Evolutionary conservation across 768 basidiomycete genomes (phyloP).

Genomic region (Filobasidium floriforme): DNA sequence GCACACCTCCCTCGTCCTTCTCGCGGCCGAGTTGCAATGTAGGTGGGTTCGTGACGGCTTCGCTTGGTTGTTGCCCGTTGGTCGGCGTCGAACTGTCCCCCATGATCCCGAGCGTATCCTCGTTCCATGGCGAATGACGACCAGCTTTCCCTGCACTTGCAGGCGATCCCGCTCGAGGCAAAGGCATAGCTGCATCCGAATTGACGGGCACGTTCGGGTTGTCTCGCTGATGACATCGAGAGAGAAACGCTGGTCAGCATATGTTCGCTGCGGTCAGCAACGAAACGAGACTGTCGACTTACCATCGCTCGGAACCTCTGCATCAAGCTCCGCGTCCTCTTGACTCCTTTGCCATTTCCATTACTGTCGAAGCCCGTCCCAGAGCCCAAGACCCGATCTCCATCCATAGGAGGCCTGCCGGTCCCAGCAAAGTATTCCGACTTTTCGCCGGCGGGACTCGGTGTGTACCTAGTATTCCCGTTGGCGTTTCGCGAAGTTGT

Average conservation of each 20-base stretch:
- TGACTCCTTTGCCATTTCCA: slow-evolving; percentile 31
- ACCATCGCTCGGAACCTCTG: slow-evolving; percentile 45
- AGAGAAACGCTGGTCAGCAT: neutral
- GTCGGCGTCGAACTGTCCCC: neutral
- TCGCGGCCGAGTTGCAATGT: slow-evolving; percentile 4
- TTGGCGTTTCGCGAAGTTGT: slow-evolving; percentile 12
- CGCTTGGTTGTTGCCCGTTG: slow-evolving; percentile 5
- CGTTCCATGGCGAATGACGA: slow-evolving; percentile 15
- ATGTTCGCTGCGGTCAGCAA: neutral
- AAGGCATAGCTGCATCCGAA: neutral
- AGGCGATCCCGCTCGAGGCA: slow-evolving; percentile 16
- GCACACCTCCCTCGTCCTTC: neutral
- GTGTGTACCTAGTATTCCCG: neutral
- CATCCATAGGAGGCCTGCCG: neutral
- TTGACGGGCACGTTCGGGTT: slow-evolving; percentile 25
- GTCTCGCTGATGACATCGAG: slow-evolving; percentile 24
- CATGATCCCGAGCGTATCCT: slow-evolving; percentile 15
- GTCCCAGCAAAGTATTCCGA: neutral
- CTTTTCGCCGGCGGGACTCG: neutral
- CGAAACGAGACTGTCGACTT: slow-evolving; percentile 4
- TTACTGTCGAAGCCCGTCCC: neutral
- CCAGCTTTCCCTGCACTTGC: neutral
- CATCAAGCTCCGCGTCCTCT: slow-evolving; percentile 44
- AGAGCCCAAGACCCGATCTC: neutral
- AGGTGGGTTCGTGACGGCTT: neutral